A percentile compares a stretch with the other conserved stretches of the same genome.
Conservation (phyloP, 75 land plant genomes). For the Sequoiadendron giganteum region DNA sequence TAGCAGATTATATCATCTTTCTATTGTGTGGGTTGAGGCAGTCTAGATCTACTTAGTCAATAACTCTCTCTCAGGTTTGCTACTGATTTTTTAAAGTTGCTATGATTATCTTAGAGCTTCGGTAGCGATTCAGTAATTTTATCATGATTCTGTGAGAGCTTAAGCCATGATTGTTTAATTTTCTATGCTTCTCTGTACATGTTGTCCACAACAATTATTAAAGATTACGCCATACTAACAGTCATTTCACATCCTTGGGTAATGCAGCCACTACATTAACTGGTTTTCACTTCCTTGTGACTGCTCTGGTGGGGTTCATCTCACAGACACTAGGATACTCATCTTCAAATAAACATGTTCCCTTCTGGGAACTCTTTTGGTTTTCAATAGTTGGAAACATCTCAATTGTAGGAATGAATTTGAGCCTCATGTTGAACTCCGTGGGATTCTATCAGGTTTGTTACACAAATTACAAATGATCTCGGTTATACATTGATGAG, state of each 20-base stretch:
- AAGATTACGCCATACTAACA: neutral
- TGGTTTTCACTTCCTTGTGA: constrained; percentile 66
- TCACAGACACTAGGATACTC: constrained; percentile 27
- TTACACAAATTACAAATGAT: neutral
- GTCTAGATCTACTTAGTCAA: too few relatives aligned
- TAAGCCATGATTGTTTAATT: neutral
- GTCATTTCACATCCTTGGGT: too few relatives aligned
- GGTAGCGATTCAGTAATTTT: neutral
- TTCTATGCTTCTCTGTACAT: neutral
- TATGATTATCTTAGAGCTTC: neutral
- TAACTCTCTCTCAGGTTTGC: too few relatives aligned
- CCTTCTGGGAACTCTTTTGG: constrained; percentile 14
- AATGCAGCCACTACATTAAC: constrained; percentile 63
- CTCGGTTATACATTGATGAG: neutral
- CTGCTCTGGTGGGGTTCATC: constrained; percentile 71
- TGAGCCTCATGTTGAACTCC: constrained; percentile 85
- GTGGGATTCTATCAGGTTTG: constrained; percentile 88
- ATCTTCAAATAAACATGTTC: constrained; percentile 21
- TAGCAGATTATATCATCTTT: too few relatives aligned
- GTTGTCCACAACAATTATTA: neutral
- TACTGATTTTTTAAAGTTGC: neutral
- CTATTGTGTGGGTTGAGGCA: too few relatives aligned
- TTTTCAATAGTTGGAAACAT: too few relatives aligned
- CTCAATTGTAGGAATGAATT: too few relatives aligned
- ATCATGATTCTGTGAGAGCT: neutral